Conservation (phyloP, 345 rosid species). For the Eucalyptus curtisii region DNA sequence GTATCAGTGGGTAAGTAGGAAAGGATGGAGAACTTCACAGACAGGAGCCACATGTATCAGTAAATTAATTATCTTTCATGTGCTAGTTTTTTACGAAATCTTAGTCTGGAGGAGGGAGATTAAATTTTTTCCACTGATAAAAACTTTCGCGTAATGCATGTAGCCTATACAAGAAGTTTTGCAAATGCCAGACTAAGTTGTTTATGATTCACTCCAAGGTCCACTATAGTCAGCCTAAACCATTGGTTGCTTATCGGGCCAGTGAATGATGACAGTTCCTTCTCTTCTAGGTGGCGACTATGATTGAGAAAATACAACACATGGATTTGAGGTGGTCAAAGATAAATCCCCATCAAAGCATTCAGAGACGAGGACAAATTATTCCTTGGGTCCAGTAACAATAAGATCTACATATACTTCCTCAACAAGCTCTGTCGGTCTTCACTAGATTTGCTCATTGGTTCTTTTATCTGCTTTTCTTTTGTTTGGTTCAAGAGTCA, state of each 20-base stretch:
- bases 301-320: not conserved
- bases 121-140: not conserved
- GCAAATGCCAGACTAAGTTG: not conserved
- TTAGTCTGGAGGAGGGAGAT: not conserved
- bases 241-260: not conserved
- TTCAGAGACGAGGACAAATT: not conserved
- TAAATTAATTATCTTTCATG: not conserved
- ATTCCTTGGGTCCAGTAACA: not conserved
- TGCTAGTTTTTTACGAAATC: not conserved
- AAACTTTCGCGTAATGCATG: not conserved
- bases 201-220: not conserved
- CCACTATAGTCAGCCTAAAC: not conserved
- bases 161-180: not conserved
- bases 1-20: not conserved
- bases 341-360: not conserved
- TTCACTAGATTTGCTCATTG: not conserved
- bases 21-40: not conserved
- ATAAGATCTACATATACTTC: not conserved
- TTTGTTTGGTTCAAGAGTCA: not conserved
- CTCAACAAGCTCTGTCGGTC: not conserved
- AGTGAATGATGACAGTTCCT: not conserved
- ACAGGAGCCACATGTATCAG: not conserved
- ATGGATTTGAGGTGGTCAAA: not conserved
- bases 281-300: not conserved
- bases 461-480: not conserved